A percentile compares a stretch with the other conserved stretches of the same genome.
Conservation (phyloP, 2,329 filamentous ascomycete species). For the Leptographium lundbergii region DNA sequence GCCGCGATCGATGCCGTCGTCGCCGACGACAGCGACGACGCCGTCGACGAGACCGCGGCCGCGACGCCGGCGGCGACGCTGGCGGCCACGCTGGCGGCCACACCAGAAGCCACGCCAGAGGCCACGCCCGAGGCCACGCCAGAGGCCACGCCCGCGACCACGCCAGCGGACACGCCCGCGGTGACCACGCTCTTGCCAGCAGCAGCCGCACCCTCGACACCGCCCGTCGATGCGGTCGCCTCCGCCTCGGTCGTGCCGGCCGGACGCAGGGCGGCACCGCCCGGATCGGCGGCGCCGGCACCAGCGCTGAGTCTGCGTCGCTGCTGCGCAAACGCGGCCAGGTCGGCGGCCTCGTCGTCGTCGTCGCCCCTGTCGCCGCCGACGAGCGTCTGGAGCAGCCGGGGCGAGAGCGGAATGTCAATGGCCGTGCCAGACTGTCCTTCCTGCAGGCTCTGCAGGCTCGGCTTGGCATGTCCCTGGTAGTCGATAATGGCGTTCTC, state of each 20-base stretch:
- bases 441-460: background rate
- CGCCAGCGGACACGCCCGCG: background rate
- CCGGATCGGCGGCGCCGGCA: constrained; percentile 34
- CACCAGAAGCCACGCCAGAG: background rate
- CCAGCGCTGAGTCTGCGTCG: constrained; percentile 58
- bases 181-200: too few species aligned
- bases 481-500: constrained; percentile 78
- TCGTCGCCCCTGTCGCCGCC: constrained; percentile 52
- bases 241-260: constrained; percentile 5
- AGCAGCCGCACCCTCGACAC: background rate
- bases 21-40: constrained; percentile 21
- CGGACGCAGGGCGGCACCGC: too few species aligned
- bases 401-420: constrained; percentile 60
- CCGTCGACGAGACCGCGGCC: constrained; percentile 1
- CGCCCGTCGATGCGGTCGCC: background rate
- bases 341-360: constrained; percentile 49
- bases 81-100: background rate
- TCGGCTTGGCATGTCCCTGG: background rate
- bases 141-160: background rate
- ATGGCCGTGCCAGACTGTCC: constrained; percentile 29
- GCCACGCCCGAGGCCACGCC: too few species aligned
- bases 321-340: constrained; percentile 44
- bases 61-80: background rate
- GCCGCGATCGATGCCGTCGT: too few species aligned
- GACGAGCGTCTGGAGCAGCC: constrained; percentile 29